Evolutionary conservation across 2,329 filamentous ascomycete genomes (phyloP).

Genomic region (Sarocladium kiliense): DNA sequence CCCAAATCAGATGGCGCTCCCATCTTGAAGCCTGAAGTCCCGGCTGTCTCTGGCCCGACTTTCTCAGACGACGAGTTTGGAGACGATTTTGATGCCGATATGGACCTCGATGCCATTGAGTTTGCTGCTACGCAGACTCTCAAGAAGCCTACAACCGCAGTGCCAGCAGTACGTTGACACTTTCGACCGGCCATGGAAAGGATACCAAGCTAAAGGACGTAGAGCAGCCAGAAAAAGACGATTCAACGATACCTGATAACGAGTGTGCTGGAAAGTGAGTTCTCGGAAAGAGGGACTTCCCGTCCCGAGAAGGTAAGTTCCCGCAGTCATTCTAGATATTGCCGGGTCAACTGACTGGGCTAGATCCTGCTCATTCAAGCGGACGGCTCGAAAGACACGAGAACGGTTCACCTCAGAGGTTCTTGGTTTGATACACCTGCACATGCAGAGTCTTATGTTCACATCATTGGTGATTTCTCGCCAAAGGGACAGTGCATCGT

Average conservation of each 20-base stretch:
- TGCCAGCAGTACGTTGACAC: conserved; percentile 31
- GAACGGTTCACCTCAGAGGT: conserved; percentile 71
- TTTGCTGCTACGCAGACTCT: conserved; percentile 65
- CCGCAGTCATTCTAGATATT: background rate
- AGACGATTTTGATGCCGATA: conserved; percentile 58
- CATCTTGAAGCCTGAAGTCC: background rate
- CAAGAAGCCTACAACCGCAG: conserved; percentile 20
- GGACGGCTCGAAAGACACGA: conserved; percentile 62
- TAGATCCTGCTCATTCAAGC: conserved; percentile 79
- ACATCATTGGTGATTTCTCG: conserved; percentile 78
- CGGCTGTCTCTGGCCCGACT: background rate
- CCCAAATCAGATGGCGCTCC: background rate
- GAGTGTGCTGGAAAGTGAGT: conserved; percentile 65
- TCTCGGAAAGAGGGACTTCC: conserved; percentile 57
- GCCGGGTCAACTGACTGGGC: background rate
- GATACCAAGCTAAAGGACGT: conserved; percentile 56
- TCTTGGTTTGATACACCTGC: conserved; percentile 83
- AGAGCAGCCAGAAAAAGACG: conserved; percentile 63
- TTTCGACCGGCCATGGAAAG: conserved; percentile 13
- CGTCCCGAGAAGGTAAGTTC: conserved; percentile 65
- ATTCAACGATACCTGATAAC: conserved; percentile 86
- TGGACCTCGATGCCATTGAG: conserved; percentile 75
- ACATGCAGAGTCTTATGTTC: conserved; percentile 69
- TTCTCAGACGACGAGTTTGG: conserved; percentile 27
- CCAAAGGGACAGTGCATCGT: conserved; percentile 68